Evolutionary conservation across 495 filamentous ascomycete species (phyloP).

Genomic region (Xylaria intraflava): DNA sequence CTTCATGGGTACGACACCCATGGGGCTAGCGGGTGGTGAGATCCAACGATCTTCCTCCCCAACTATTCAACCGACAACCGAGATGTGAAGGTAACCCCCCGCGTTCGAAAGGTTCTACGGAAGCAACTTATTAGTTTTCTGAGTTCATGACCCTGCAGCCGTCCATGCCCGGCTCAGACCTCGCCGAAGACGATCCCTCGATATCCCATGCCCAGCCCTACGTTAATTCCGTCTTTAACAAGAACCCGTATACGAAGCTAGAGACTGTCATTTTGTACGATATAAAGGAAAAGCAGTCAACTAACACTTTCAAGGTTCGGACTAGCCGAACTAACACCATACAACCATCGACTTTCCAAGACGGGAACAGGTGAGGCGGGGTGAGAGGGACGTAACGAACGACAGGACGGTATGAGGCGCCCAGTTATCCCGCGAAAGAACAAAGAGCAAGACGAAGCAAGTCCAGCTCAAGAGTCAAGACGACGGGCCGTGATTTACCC

Average conservation of each 20-base stretch:
- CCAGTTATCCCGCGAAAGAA: not conserved
- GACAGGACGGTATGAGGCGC: not conserved
- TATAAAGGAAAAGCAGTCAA: no score
- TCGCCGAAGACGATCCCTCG: not conserved
- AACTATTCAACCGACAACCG: not conserved
- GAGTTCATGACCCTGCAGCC: no score
- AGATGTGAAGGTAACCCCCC: not conserved
- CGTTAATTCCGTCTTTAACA: not conserved
- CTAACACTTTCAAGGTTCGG: not conserved
- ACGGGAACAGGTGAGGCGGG: not conserved
- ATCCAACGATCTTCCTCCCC: not conserved
- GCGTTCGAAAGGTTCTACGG: not conserved
- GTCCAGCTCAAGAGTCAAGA: not conserved
- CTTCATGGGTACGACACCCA: not conserved
- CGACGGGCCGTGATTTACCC: not conserved
- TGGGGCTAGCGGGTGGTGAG: not conserved
- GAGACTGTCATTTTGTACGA: no score
- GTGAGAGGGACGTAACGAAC: constrained; percentile 4
- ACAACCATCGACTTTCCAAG: not conserved
- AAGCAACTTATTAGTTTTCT: not conserved
- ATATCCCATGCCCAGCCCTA: not conserved
- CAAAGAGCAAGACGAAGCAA: not conserved
- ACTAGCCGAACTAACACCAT: not conserved
- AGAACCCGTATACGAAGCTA: no score
- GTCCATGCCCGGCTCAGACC: no score